These are phyloP conservation scores for Mycoemilia scoparia DNA, from an alignment of 192 early-diverging fungal genomes.

Conservation along the genomic window DNA sequence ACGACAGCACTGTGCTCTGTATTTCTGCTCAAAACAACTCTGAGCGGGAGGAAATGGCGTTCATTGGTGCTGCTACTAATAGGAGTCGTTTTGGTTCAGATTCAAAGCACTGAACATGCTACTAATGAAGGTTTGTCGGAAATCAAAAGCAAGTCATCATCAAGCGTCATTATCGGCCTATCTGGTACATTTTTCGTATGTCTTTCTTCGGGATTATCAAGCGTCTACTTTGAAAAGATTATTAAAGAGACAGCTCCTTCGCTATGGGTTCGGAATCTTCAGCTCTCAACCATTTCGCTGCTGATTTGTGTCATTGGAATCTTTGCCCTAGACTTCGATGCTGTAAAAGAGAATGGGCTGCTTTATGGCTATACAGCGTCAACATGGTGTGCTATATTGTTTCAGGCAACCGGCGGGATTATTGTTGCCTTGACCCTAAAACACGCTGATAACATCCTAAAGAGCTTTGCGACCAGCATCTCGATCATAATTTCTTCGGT, in stretches of 20 bases:
- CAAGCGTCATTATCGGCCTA: slow-evolving; percentile 56
- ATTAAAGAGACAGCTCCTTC: slow-evolving; percentile 69
- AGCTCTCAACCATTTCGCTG: slow-evolving; percentile 65
- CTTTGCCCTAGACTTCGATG: slow-evolving; percentile 51
- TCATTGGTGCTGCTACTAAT: slow-evolving; percentile 62
- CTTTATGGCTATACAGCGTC: slow-evolving; percentile 75
- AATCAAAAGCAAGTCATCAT: background rate
- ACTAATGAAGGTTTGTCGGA: background rate
- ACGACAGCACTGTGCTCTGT: slow-evolving; percentile 91
- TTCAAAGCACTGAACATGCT: slow-evolving; percentile 30
- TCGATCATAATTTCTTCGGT: slow-evolving; percentile 83
- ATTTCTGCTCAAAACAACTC: slow-evolving; percentile 46
- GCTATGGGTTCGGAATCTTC: slow-evolving; percentile 85
- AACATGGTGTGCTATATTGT: slow-evolving; percentile 64
- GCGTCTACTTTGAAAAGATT: slow-evolving; percentile 98
- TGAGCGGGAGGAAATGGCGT: slow-evolving; percentile 60
- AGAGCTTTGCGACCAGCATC: slow-evolving; percentile 96
- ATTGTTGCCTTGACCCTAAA: slow-evolving; percentile 93
- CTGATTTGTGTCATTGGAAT: slow-evolving; percentile 70
- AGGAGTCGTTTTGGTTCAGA: slow-evolving; percentile 80
- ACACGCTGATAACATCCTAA: slow-evolving; percentile 96
- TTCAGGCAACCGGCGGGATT: slow-evolving; percentile 86
- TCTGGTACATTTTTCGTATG: slow-evolving; percentile 64
- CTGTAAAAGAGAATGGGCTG: slow-evolving; percentile 60
- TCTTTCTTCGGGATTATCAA: slow-evolving; percentile 79